Conservation (phyloP, 1,284 basidiomycete species). For the Papiliotrema flavescens region DNA sequence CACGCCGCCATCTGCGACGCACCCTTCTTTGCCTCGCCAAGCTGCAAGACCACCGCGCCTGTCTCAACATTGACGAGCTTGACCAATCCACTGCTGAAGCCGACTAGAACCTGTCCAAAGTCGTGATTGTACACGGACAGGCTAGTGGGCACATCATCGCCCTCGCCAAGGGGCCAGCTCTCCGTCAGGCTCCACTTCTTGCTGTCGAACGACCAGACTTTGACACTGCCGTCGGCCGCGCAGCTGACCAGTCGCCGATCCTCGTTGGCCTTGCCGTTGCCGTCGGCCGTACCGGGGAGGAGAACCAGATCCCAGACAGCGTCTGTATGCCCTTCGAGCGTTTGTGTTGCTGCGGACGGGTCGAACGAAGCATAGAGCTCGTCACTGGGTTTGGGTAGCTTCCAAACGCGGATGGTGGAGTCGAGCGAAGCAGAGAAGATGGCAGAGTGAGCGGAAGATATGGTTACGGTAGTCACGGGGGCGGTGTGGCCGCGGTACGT, state of each 20-base stretch:
- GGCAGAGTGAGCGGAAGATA: conserved; percentile 68
- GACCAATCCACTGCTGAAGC: conserved; percentile 83
- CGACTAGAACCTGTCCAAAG: conserved; percentile 57
- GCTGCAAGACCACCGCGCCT: conserved; percentile 69
- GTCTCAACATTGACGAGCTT: conserved; percentile 86
- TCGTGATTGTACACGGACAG: conserved; percentile 54
- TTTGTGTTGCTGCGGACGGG: conserved; percentile 67
- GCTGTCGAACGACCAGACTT: conserved; percentile 16
- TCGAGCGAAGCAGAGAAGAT: conserved; percentile 92
- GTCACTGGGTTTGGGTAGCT: conserved; percentile 65
- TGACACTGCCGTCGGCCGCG: conserved; percentile 18
- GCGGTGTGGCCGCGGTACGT: conserved; percentile 91
- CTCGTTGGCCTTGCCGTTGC: not conserved
- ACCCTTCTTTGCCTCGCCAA: conserved; percentile 44
- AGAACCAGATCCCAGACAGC: conserved; percentile 88
- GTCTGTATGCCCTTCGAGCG: conserved; percentile 87
- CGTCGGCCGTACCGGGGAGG: conserved; percentile 29
- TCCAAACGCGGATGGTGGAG: conserved; percentile 85
- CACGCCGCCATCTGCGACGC: not conserved
- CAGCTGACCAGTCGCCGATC: conserved; percentile 1
- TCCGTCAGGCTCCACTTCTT: not conserved
- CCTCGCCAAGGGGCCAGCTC: conserved; percentile 8
- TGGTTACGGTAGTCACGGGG: conserved; percentile 83
- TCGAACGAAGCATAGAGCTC: conserved; percentile 84
- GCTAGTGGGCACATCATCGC: conserved; percentile 59